A percentile compares a stretch with the other conserved stretches of the same genome.
phyloP scores from a whole-genome alignment of 768 basidiomycete genomes.

The Pisolithus orientalis region DNA sequence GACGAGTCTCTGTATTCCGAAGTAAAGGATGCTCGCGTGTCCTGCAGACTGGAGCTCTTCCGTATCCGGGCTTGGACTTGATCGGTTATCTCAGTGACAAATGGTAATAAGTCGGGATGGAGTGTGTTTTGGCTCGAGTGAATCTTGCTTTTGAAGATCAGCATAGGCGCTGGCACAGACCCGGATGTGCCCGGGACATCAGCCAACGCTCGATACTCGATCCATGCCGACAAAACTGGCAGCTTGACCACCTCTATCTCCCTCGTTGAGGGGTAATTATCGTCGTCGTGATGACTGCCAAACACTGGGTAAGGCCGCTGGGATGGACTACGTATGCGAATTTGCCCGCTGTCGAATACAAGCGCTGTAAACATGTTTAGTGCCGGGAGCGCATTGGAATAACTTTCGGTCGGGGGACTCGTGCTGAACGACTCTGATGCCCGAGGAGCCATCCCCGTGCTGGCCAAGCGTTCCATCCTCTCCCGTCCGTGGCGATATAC shows the following conservation, averaged over 20 bases:
- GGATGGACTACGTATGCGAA: slow-evolving; percentile 59
- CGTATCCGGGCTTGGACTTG: slow-evolving; percentile 68
- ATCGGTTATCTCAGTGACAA: slow-evolving; percentile 69
- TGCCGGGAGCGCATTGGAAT: slow-evolving; percentile 32
- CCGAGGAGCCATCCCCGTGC: slow-evolving; percentile 22
- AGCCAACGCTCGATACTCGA: slow-evolving; percentile 66
- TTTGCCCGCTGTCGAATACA: slow-evolving; percentile 79
- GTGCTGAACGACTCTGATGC: slow-evolving; percentile 2
- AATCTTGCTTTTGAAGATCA: slow-evolving; percentile 83
- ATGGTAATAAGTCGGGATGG: slow-evolving; percentile 76
- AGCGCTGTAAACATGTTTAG: slow-evolving; percentile 62
- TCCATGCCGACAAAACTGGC: slow-evolving; percentile 76
- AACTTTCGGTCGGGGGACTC: slow-evolving; percentile 12
- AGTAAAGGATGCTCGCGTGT: slow-evolving; percentile 16
- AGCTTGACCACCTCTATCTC: slow-evolving; percentile 62
- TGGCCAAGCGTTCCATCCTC: slow-evolving; percentile 60
- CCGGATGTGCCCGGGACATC: slow-evolving; percentile 24
- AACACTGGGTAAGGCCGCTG: slow-evolving; percentile 35
- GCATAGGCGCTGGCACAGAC: slow-evolving; percentile 44
- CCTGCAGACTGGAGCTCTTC: slow-evolving; percentile 31
- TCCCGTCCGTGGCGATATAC: slow-evolving; percentile 81
- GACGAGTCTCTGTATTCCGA: slow-evolving; percentile 1
- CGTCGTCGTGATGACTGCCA: slow-evolving; percentile 32
- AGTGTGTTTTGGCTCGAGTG: slow-evolving; percentile 86
- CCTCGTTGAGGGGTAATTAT: slow-evolving; percentile 41